Evolutionary conservation across 208 protist genomes (phyloP), one percentile per base, ranked within the genome.

Genomic region (Perkinsela sp.): DNA sequence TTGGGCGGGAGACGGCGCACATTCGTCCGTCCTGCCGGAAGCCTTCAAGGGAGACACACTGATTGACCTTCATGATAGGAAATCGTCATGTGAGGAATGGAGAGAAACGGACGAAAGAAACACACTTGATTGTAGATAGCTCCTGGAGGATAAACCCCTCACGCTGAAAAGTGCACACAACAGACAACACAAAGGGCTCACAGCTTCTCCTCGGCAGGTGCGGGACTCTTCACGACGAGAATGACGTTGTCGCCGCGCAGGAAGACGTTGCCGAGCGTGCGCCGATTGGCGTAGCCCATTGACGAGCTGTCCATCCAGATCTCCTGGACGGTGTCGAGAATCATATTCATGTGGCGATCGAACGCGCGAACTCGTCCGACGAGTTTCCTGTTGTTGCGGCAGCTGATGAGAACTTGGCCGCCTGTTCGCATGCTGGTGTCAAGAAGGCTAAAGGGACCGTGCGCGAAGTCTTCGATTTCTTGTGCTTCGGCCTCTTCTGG

Each of bases 271-370:
- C 74, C 77, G 69, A 97, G 91, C 30, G 92, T 90, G 15, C 94
- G 80, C 68, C 93, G 83, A 71, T 92, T 92, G 68, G 83, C 86
- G 71, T 93, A 90, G 65, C 81, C 82, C 30, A 69, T 73, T 68
- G 88, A 89, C 29, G 88, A 82, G 66, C 78, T 67, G 69, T 96
- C 90, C 2, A 89, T 97, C 93, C 93, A 97, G 71, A 95, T 92
- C 72, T 97, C 93, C 73, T 95, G 89, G 48, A 96, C 94, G 67
- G 95, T 89, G 74, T 98, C 95, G n/a, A 99, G 81, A 22, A 99
- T 92, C 76, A 99, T 92, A 76, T 99, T 99, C 74, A 96, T 98
- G 81, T 99, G 97, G 48, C 97, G 87, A 78, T 99, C 97, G 78
- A 98, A 99, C 1, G 97, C 97, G 73, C 95, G 91, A 0, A 99